Evolutionary conservation across 2,329 filamentous ascomycete species (phyloP).

Genomic region (Calonectria pseudoturangicola): DNA sequence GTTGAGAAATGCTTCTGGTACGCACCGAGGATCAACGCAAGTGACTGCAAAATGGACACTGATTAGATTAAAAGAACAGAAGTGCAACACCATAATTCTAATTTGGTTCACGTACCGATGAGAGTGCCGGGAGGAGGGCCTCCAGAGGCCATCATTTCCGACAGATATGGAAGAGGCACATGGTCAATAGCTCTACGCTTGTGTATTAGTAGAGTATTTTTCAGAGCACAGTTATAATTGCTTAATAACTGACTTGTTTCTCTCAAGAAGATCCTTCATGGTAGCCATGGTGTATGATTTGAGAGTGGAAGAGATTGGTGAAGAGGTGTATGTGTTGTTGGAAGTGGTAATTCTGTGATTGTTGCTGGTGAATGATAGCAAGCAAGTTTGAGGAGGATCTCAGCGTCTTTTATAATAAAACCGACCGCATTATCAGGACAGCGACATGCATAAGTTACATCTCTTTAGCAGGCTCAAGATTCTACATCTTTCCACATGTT

Average conservation of each 20-base stretch:
- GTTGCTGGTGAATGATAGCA: background rate
- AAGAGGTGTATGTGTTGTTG: background rate
- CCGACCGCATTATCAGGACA: background rate
- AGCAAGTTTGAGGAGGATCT: background rate
- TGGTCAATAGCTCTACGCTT: conserved; percentile 18
- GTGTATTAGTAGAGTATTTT: background rate
- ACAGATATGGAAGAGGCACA: conserved; percentile 33
- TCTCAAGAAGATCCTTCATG: conserved; percentile 31
- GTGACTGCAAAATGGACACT: conserved; percentile 10
- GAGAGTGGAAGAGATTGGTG: background rate
- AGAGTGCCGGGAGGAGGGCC: conserved; percentile 11
- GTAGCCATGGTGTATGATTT: conserved; percentile 22
- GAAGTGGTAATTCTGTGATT: background rate
- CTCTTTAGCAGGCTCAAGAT: background rate
- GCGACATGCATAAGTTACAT: background rate
- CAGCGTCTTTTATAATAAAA: conserved; percentile 16
- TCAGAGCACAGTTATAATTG: background rate
- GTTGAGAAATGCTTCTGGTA: conserved; percentile 32
- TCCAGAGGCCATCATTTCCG: conserved; percentile 17
- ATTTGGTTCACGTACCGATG: conserved; percentile 15
- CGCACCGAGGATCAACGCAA: conserved; percentile 35
- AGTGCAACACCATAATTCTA: too few species aligned
- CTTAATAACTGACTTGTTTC: conserved; percentile 29
- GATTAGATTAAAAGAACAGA: background rate
- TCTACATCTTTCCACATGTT: background rate